These are phyloP conservation scores for Cicer bijugum DNA, from an alignment of 306 rosid species.

Conservation along the genomic window DNA sequence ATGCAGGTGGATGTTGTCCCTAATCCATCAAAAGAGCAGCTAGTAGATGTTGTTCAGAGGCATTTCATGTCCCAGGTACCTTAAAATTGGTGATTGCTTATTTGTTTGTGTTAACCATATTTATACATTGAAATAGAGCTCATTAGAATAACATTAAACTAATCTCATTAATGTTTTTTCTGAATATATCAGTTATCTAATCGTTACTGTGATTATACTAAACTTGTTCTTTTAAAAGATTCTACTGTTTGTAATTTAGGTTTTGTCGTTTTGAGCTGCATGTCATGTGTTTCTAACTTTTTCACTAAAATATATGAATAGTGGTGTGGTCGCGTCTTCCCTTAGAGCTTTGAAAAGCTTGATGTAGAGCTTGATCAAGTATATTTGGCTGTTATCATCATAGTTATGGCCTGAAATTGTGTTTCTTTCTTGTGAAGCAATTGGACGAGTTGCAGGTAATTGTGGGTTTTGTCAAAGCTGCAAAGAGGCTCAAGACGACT, in stretches of 20 bases:
- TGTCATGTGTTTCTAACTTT: conserved; percentile 16
- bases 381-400: conserved; percentile 4
- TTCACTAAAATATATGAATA: neutral
- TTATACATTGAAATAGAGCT: neutral
- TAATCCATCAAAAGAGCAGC: conserved; percentile 94
- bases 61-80: conserved; percentile 98
- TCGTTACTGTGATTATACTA: neutral
- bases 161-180: neutral
- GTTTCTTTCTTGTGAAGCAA: conserved; percentile 62
- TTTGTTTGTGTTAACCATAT: neutral
- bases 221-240: neutral
- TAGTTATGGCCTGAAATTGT: conserved; percentile 26
- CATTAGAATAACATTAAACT: conserved; percentile 7
- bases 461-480: conserved; percentile 91
- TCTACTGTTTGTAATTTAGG: neutral
- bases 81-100: neutral
- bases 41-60: conserved; percentile 92
- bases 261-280: conserved; percentile 14
- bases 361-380: conserved; percentile 14
- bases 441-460: conserved; percentile 98
- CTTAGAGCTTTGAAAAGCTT: neutral
- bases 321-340: neutral
- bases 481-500: conserved; percentile 82
- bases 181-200: conserved; percentile 1
- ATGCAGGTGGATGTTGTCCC: conserved; percentile 84